Evolutionary conservation across 2,329 filamentous ascomycete species (phyloP), one percentile per base, ranked within the genome.

Genomic region (Apiospora saccharicola): DNA sequence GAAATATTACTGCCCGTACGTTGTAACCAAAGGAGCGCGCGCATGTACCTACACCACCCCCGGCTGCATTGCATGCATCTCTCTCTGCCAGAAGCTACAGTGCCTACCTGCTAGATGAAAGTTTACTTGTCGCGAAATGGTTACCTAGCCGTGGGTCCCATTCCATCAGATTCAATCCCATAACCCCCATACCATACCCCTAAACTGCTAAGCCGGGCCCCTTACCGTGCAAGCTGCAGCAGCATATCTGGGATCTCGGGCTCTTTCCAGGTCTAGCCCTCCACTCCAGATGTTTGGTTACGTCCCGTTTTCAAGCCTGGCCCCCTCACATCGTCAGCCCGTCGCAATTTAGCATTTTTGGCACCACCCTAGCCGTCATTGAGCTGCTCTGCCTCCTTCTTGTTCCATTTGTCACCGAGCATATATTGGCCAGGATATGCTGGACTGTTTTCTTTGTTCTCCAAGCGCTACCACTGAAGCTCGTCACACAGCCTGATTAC

Each of bases 321-420:
- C 57, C 34, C 53, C 57, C 57, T 64, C 57, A 41, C 22, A 64
- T 64, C 57, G 57, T 64, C 57, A 64, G 57, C 57, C 53, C 53
- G 53, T 64, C 57, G 57, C 57, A 64, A 64, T 64, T 64, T 64
- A 64, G 57, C 57, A n/a, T 64, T 64, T 64, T 37, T 41, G 34
- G 34, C 57, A 64, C 57, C 34, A 64, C 57, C 57, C 57, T 64
- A 64, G 34, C 57, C 34, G 57, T 64, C 57, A 64, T 64, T 64
- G 10, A 41, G 19, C 34, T 64, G 57, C 34, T 64, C 57, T 64
- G 57, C 46, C 34, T 41, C 41, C 19, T 64, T 30, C 57, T 64
- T 37, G 57, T 41, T 13, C 57, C 34, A 64, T 41, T 41, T 64
- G 57, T 24, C 34, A 41, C 34, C 12, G 19, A 64, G 57, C 57